A percentile compares a stretch with the other conserved stretches of the same genome.
Evolutionary conservation across 176 grass and related monocot species (phyloP).

Genomic region (barley (Hordeum vulgare)): MorexV3_pseudomolecules_assembly NC_058518.1:239385853-239386352

Average conservation of each 20-base stretch:
- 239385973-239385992: slow-evolving; percentile 1
- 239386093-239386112: slow-evolving; percentile 19
- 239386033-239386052: not conserved
- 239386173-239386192: not conserved
- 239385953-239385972: not conserved
- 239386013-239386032: not conserved
- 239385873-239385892: not conserved
- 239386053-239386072: not conserved
- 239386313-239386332: too few species aligned
- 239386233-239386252: not conserved
- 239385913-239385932: slow-evolving; percentile 10
- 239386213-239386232: not conserved
- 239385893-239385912: not conserved
- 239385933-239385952: slow-evolving; percentile 20
- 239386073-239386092: not conserved
- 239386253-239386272: not conserved
- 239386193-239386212: not conserved
- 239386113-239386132: slow-evolving; percentile 22
- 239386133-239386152: too few species aligned
- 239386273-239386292: not conserved
- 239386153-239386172: not conserved
- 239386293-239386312: not conserved
- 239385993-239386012: slow-evolving; percentile 25
- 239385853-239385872: not conserved
- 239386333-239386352: not conserved